Evolutionary conservation across 768 basidiomycete genomes (phyloP).

Genomic region (Phylloporus sp.): DNA sequence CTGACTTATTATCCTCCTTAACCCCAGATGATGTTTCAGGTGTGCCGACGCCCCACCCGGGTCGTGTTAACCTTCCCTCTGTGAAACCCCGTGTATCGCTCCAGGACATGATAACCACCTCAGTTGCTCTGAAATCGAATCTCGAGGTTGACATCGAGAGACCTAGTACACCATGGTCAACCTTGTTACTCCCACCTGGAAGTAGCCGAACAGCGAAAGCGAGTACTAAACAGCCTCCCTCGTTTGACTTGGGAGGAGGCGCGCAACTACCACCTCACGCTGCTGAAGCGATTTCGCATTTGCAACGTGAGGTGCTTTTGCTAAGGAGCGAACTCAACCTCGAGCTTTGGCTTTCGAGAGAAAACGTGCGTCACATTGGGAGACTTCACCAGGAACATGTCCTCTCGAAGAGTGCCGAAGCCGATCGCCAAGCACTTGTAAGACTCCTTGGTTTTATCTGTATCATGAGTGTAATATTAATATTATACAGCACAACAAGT

Average conservation of each 20-base stretch:
- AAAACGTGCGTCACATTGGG: constrained; percentile 81
- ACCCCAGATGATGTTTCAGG: constrained; percentile 23
- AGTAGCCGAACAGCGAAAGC: constrained; percentile 26
- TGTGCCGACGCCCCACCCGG: constrained; percentile 31
- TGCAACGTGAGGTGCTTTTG: constrained; percentile 74
- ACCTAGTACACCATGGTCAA: constrained; percentile 50
- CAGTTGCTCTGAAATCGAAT: constrained; percentile 69
- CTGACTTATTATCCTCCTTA: constrained; percentile 8
- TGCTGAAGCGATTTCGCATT: constrained; percentile 60
- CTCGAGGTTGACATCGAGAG: constrained; percentile 58
- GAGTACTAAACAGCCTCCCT: constrained; percentile 15
- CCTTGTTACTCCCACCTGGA: constrained; percentile 38
- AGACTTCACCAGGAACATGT: constrained; percentile 72
- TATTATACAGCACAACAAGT: constrained; percentile 64
- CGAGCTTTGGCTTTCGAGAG: constrained; percentile 77
- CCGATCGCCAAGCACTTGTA: constrained; percentile 79
- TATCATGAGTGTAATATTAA: constrained; percentile 5
- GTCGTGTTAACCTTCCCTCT: constrained; percentile 33
- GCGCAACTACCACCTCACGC: constrained; percentile 43
- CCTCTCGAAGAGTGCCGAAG: constrained; percentile 69
- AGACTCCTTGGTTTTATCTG: constrained; percentile 21
- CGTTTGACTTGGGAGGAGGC: constrained; percentile 11
- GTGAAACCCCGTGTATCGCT: constrained; percentile 48
- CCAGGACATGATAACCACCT: constrained; percentile 72
- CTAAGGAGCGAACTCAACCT: constrained; percentile 82